Conservation (phyloP, 129 eudicot genomes). For the Escallonia herrerae region DNA sequence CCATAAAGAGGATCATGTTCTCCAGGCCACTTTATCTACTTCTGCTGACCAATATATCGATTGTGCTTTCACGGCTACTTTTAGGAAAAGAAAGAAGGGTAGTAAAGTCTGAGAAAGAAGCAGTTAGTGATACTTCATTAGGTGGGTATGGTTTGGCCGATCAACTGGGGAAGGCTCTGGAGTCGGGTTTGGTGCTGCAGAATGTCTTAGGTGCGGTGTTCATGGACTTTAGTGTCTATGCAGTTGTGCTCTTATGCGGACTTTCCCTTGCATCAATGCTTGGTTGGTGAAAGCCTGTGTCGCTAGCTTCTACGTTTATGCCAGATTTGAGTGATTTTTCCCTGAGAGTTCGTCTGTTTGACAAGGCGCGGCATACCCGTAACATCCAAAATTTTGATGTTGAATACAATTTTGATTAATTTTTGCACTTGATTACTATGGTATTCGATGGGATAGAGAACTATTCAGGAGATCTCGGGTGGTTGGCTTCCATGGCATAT, state of each 20-base stretch:
- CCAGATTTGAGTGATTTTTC: no score
- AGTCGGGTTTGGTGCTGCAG: conserved; percentile 53
- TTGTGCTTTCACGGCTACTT: conserved; percentile 40
- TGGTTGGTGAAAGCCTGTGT: conserved; percentile 27
- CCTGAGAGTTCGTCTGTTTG: background rate
- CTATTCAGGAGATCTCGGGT: no score
- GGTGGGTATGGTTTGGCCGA: conserved; percentile 31
- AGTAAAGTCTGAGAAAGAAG: conserved; percentile 12
- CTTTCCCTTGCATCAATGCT: conserved; percentile 34
- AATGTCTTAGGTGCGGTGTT: conserved; percentile 45
- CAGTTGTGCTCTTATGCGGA: conserved; percentile 48
- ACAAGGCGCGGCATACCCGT: background rate
- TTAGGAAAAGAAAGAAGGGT: conserved; percentile 23
- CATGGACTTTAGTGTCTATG: conserved; percentile 65
- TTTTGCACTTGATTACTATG: no score
- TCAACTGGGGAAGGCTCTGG: conserved; percentile 55
- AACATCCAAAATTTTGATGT: background rate
- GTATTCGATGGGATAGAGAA: no score
- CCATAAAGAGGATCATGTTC: conserved; percentile 29
- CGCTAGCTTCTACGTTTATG: background rate
- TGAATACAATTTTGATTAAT: no score
- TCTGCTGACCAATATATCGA: conserved; percentile 55
- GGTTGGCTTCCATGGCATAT: no score
- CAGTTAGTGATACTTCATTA: conserved; percentile 4
- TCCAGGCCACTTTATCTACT: conserved; percentile 66